Base-by-base conservation (phyloP, 352 stramenopile genomes). In the Blastocystis sp. region DNA sequence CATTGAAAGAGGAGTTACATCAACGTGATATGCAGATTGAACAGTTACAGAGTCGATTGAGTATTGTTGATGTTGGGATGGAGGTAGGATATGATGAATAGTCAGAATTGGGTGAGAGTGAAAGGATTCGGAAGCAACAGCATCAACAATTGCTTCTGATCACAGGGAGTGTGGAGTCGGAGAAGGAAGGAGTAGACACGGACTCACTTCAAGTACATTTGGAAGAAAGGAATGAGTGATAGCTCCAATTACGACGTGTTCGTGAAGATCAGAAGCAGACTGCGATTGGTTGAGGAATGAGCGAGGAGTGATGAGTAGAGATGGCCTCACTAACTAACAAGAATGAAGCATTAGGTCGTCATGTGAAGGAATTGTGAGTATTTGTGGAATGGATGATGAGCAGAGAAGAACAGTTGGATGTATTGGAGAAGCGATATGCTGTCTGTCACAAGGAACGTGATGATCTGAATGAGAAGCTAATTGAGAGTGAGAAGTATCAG, bases 141-240 rank as follows among this genome's bases (percentile, higher is more conserved):
- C 51, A 81, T 22, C 70, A 81, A 51, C 70, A 81, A 62, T 27
- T 81, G 0, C 70, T 81, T 4, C 70, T 81, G 11, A 27, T 81
- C 64, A 77, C 4, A 22, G 33, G 40, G 54, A 19, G 4, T n/a
- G 54, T 19, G 1, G 40, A 81, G 22, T 7, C 7, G 44, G 69
- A 64, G 44, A 27, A 64, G 70, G 33, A 33, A 33, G 51, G 17
- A 22, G 70, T n/a, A 64, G 42, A 60, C 0, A 24, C 2, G 0
- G 24, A 51, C 22, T 22, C 17, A 27, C 33, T 44, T 30, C 15
- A 35, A 22, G 60, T 35, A 22, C 17, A 0, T 19, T 40, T 70
- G 15, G 24, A 33, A 33, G n/a, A n/a, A 62, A 24, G 4, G 60
- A 22, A 40, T 70, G 35, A 40, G 44, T 22, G 27, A 7, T 40